Percentiles rank a stretch among this genome's conserved stretches.
These are phyloP conservation scores for Insectozyma bohioensis DNA, from an alignment of 1,139 yeast species.

Conservation along the genomic window DNA sequence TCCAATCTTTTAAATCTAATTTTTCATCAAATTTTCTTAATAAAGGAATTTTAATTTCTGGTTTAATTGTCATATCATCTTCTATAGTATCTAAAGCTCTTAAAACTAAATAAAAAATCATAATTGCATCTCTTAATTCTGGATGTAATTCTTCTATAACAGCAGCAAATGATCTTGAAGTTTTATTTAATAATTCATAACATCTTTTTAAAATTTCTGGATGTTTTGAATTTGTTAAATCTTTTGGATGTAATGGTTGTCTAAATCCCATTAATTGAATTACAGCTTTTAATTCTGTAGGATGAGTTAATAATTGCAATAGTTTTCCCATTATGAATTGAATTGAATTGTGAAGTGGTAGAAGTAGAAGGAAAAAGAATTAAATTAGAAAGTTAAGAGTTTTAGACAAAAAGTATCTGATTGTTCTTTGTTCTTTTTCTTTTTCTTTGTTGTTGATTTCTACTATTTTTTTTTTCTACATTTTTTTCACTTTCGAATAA, in stretches of 20 bases:
- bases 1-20: constrained; percentile 70
- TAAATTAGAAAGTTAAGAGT: no score
- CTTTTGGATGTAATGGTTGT: constrained; percentile 43
- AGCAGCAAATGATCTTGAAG: constrained; percentile 91
- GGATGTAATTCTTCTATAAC: constrained; percentile 92
- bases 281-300: constrained; percentile 69
- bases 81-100: constrained; percentile 96
- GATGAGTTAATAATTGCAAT: constrained; percentile 65
- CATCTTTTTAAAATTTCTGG: constrained; percentile 49
- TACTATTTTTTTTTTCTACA: no score
- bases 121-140: constrained; percentile 76
- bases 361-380: no score
- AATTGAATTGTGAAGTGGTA: no score
- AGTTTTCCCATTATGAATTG: constrained; percentile 82
- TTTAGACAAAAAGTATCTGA: no score
- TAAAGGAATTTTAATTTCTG: constrained; percentile 69
- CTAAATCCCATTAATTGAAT: constrained; percentile 59
- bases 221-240: constrained; percentile 25
- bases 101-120: constrained; percentile 80
- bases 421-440: no score
- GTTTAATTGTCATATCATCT: constrained; percentile 89
- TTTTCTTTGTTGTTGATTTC: no score
- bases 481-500: no score
- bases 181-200: constrained; percentile 61
- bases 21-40: constrained; percentile 67